Base-by-base conservation (phyloP, 1,284 basidiomycete genomes). In the Ustilago lituana region DNA sequence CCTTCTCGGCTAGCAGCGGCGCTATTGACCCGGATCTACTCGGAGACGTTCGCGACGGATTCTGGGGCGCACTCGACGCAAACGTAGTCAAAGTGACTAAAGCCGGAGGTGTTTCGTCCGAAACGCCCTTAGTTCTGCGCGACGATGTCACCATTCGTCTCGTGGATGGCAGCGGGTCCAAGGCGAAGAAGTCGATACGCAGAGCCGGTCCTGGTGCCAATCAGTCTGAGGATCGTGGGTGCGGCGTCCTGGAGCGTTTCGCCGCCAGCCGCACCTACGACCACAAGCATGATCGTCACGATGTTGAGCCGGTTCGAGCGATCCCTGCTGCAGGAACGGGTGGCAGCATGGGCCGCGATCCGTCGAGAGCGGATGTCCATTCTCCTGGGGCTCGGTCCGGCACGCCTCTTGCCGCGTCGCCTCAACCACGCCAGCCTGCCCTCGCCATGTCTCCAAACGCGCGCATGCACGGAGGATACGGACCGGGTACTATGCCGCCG, bases 51-150 rank as follows among this genome's bases (percentile, higher is more conserved):
- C 62, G 46, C n/a, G 52, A 45, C 31, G 75, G 75, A 12, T 77
- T 62, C 45, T 78, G 73, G 73, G 78, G 78, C 29, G 74, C 74
- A 6, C 51, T 80, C 9, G 71, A 64, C 35, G 52, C 54, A 8
- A 55, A 57, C 20, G 35, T 63, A 12, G 53, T 57, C 48, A 59
- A 65, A 14, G 43, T 56, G 9, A 59, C 52, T 26, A 52, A 57
- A 29, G 47, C 24, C 14, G 57, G 51, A 27, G 35, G 38, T 19
- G 56, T 62, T 9, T 12, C 47, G 14, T 38, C 51, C 12, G 56
- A 57, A 29, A 62, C 60, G 14, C 52, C 60, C 2, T 22, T 58
- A 36, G 41, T 63, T 37, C 17, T 76, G 31, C 63, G 62, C 37
- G 73, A 74, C 56, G 64, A 76, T 32, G 36, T 39, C 9, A 74